Percentiles rank a stretch among this genome's conserved stretches.
Conservation (phyloP, 2,329 filamentous ascomycete species). For the Hypoxylon sp. region DNA sequence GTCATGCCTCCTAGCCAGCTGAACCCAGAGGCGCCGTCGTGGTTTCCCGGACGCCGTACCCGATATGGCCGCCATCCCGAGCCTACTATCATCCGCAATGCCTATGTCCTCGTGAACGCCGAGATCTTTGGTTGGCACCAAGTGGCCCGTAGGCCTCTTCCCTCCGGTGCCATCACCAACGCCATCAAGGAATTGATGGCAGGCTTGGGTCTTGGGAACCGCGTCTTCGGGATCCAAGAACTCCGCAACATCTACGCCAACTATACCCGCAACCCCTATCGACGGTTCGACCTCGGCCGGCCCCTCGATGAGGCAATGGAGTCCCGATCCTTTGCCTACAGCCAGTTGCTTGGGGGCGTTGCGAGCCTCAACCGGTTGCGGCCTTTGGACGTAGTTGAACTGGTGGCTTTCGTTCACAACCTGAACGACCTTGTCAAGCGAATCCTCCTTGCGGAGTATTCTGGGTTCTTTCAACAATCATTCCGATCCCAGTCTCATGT, state of each 20-base stretch:
- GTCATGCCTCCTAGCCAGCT: background rate
- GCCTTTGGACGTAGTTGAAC: background rate
- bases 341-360: background rate
- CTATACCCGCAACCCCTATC: background rate
- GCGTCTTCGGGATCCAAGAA: background rate
- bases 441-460: background rate
- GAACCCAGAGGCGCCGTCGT: background rate
- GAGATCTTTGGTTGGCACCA: background rate
- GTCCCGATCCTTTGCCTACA: background rate
- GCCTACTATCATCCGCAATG: background rate
- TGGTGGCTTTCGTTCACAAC: background rate
- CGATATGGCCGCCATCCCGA: background rate
- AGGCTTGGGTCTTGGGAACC: background rate
- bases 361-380: background rate
- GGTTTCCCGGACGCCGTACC: background rate
- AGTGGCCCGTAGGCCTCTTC: background rate
- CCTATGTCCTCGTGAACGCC: background rate
- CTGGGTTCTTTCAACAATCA: background rate
- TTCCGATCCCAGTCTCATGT: background rate
- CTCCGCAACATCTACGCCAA: background rate
- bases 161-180: background rate
- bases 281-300: background rate
- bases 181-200: background rate
- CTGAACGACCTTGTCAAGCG: constrained; percentile 2
- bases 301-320: background rate